Evolutionary conservation across 768 basidiomycete species (phyloP).

Genomic region (Leccinellum luteum): DNA sequence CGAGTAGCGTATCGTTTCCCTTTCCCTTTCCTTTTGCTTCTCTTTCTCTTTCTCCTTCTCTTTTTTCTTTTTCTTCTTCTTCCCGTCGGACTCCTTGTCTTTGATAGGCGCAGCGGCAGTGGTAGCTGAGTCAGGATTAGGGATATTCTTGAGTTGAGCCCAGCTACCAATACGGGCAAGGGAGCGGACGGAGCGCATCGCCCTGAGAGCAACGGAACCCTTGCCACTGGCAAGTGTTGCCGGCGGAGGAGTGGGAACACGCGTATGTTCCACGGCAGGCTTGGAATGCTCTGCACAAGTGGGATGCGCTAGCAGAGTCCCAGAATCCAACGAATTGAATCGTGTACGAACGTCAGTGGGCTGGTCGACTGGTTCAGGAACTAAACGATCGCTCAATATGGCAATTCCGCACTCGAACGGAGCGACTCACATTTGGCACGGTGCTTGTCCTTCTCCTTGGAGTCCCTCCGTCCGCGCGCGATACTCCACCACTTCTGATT

Average conservation of each 20-base stretch:
- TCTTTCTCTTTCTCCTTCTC: constrained; percentile 39
- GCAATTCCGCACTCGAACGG: not conserved
- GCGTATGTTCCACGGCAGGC: constrained; percentile 9
- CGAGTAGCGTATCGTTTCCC: constrained; percentile 44
- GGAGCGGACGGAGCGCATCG: constrained; percentile 72
- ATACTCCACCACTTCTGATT: constrained; percentile 83
- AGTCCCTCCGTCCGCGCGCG: constrained; percentile 69
- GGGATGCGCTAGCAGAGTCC: constrained; percentile 33
- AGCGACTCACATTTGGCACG: constrained; percentile 33
- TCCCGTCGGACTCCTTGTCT: constrained; percentile 29
- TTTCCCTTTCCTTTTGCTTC: constrained; percentile 33
- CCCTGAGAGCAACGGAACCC: constrained; percentile 72
- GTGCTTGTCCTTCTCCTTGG: constrained; percentile 56
- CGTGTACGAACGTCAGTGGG: constrained; percentile 43
- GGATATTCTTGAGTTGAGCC: constrained; percentile 52
- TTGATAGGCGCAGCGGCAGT: constrained; percentile 26
- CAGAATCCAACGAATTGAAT: constrained; percentile 62
- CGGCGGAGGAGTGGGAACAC: constrained; percentile 25
- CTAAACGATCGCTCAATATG: constrained; percentile 27
- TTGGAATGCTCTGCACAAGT: constrained; percentile 14
- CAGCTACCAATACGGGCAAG: constrained; percentile 72
- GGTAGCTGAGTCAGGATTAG: constrained; percentile 31
- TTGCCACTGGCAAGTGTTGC: constrained; percentile 38
- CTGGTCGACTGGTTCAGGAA: constrained; percentile 42
- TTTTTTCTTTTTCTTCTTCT: constrained; percentile 38